Evolutionary conservation across 768 basidiomycete genomes (phyloP).

Genomic region (Trametes meyenii): DNA sequence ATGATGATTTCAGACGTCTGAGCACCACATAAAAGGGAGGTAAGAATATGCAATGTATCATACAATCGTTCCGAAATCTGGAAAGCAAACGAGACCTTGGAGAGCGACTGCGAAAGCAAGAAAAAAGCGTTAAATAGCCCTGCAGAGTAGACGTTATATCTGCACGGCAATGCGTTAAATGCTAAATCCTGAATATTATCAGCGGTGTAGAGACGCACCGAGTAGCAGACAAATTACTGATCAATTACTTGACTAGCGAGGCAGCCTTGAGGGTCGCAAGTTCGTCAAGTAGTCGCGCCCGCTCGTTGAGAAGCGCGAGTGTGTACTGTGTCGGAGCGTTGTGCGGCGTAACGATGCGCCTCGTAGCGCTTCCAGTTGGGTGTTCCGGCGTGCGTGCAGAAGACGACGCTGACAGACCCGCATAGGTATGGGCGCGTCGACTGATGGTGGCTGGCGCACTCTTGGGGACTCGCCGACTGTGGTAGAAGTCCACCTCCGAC

Average conservation of each 20-base stretch:
- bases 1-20: background rate
- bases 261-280: constrained; percentile 48
- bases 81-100: background rate
- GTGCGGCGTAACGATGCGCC: constrained; percentile 36
- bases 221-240: background rate
- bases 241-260: background rate
- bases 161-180: too few species aligned
- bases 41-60: background rate
- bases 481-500: constrained; percentile 53
- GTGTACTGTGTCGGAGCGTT: constrained; percentile 48
- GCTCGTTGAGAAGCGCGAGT: constrained; percentile 56
- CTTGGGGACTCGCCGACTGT: constrained; percentile 5
- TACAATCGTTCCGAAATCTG: background rate
- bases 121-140: background rate
- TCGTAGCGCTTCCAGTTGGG: background rate
- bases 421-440: constrained; percentile 9
- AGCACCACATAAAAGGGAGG: background rate
- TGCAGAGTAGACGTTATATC: background rate
- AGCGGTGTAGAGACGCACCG: background rate
- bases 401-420: constrained; percentile 1
- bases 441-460: background rate
- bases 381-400: background rate
- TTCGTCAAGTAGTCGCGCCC: constrained; percentile 56
- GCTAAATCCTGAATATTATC: background rate
- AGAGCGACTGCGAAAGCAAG: background rate